A percentile compares a stretch with the other conserved stretches of the same genome.
Conservation (phyloP, 495 filamentous ascomycete species). For the Xylaria sp. region DNA sequence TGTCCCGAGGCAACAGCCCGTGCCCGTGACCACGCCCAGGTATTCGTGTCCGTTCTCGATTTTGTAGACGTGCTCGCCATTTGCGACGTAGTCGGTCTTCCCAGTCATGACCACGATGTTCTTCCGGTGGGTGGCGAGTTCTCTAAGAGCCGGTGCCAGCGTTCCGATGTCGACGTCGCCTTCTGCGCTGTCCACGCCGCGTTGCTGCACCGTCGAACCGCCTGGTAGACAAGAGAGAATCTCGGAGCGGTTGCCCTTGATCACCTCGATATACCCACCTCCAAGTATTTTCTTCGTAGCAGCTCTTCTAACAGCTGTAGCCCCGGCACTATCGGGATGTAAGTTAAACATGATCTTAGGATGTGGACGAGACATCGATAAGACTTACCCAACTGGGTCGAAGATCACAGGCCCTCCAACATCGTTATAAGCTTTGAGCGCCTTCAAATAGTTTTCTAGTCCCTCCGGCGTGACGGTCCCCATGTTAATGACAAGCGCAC, state of each 20-base stretch:
- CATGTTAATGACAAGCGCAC: constrained; percentile 90
- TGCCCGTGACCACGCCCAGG: constrained; percentile 84
- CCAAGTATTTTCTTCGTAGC: constrained; percentile 76
- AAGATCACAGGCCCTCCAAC: constrained; percentile 77
- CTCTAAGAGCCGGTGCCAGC: constrained; percentile 66
- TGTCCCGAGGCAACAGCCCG: constrained; percentile 85
- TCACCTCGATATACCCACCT: constrained; percentile 79
- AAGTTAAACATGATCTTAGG: neutral
- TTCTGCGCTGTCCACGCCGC: constrained; percentile 83
- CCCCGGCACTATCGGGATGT: constrained; percentile 63
- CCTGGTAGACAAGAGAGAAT: constrained; percentile 78
- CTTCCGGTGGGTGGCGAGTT: constrained; percentile 69
- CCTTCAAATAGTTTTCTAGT: constrained; percentile 66
- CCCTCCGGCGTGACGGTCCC: constrained; percentile 81
- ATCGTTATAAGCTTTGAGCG: constrained; percentile 76
- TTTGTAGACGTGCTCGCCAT: constrained; percentile 69
- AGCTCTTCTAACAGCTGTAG: constrained; percentile 73
- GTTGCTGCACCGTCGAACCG: constrained; percentile 64
- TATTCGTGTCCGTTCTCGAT: constrained; percentile 80
- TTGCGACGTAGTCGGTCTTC: constrained; percentile 75
- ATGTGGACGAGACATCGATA: neutral
- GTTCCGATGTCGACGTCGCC: constrained; percentile 60
- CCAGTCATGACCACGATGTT: constrained; percentile 91
- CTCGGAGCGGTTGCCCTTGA: constrained; percentile 96
- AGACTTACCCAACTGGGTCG: constrained; percentile 80